Evolutionary conservation across 768 basidiomycete species (phyloP), one percentile per base, ranked within the genome.

Genomic region (Neoboletus subvelutipes): DNA sequence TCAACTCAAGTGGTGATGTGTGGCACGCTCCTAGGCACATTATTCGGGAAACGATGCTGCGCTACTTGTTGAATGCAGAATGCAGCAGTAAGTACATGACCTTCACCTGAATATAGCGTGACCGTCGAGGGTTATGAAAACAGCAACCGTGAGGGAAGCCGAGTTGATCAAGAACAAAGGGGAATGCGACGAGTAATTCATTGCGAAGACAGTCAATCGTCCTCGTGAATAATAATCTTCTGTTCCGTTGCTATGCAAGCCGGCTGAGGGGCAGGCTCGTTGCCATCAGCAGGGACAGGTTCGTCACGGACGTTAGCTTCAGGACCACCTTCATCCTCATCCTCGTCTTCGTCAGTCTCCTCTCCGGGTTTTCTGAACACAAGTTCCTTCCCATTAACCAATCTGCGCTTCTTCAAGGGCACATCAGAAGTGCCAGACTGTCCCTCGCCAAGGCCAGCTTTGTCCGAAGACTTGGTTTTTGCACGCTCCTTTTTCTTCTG

Each of bases 401-500:
- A 73, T 60, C 93, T 80, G 55, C 92, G 75, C 71, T 92, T 94
- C 78, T 93, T 94, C 48, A 87, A 64, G 1, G 85, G 85, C 13
- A 72, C 76, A 33, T 77, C 76, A 13, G 64, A 55, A 11, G 67
- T 60, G 46, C 62, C 60, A 46, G 59, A 60, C 18, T 66, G 60
- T 15, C 58, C 60, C 42, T 66, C 67, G n/a, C 57, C 69, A 46
- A 68, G 64, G 39, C 68, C 64, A 17, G 59, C 57, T 50, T 73
- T 69, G 50, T 64, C 68, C 54, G 55, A 65, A 45, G 45, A 51
- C 69, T 70, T 83, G 75, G 47, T 70, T 70, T 88, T 86, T 39
- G 82, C 72, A 49, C 84, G 76, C 60, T 82, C 88, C 71, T 95
- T 98, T 78, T 93, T 92, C 80, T 96, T 97, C 72, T 88, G 90